phyloP scores from a whole-genome alignment of 1,284 basidiomycete species.

The Ganoderma sinense region DNA sequence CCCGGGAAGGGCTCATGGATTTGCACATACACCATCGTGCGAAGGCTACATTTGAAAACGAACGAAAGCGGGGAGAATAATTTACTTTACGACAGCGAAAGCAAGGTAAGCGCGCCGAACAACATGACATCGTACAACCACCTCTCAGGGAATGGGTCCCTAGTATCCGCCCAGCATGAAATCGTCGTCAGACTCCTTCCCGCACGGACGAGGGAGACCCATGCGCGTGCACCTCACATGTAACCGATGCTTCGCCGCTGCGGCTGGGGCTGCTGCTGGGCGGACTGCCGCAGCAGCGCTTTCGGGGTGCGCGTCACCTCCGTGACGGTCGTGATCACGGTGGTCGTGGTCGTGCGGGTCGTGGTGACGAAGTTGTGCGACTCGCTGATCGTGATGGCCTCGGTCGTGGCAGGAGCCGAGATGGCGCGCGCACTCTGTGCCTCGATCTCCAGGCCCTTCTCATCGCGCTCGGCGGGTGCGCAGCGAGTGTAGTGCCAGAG shows the following conservation, averaged over 20 bases:
- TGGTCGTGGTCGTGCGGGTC: conserved; percentile 38
- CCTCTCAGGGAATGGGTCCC: conserved; percentile 5
- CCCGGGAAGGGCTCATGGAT: too few species aligned
- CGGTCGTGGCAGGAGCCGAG: conserved; percentile 30
- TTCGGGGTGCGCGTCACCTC: conserved; percentile 34
- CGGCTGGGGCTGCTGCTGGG: conserved; percentile 9
- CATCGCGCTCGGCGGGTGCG: conserved; percentile 22
- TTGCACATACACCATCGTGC: background rate
- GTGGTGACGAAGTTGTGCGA: conserved; percentile 31
- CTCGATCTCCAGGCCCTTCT: conserved; percentile 22
- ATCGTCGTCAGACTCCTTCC: background rate
- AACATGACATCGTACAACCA: conserved; percentile 6
- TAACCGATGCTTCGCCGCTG: conserved; percentile 30
- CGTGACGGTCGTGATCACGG: conserved; percentile 38
- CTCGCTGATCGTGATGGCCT: conserved; percentile 36
- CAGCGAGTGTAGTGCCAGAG: conserved; percentile 36
- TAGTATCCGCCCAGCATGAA: background rate
- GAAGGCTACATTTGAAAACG: background rate
- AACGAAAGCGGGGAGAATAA: background rate
- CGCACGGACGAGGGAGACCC: background rate
- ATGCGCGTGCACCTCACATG: conserved; percentile 10
- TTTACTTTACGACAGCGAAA: conserved; percentile 7
- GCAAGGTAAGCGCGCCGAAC: conserved; percentile 1
- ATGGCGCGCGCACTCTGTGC: conserved; percentile 26
- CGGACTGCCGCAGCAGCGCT: conserved; percentile 10